These are phyloP conservation scores for Phytophthora fragariaefolia DNA, from an alignment of 352 stramenopile species.

Conservation along the genomic window DNA sequence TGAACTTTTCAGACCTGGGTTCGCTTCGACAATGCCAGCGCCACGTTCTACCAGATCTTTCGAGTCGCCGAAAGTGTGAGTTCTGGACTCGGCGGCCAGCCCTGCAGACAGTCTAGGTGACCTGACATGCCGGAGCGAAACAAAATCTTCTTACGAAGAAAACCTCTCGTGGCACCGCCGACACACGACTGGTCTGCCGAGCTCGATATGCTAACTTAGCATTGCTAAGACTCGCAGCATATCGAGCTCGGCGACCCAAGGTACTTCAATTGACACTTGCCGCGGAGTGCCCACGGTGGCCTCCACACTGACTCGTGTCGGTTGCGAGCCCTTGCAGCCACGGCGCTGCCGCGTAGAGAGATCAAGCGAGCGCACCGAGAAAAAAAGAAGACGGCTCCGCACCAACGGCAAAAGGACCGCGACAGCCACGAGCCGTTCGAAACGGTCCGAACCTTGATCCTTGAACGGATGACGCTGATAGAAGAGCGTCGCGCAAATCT, in stretches of 20 bases:
- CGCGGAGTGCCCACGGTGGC: not conserved
- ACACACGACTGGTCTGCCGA: not conserved
- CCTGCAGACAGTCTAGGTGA: not conserved
- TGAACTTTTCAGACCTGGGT: too few relatives aligned
- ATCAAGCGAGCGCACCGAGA: not conserved
- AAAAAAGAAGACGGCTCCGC: not conserved
- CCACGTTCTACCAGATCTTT: not conserved
- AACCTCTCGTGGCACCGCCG: not conserved
- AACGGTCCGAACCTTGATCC: not conserved
- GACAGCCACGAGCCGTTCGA: not conserved
- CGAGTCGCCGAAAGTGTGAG: not conserved
- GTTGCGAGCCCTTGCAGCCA: not conserved
- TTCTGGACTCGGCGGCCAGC: not conserved
- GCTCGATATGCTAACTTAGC: too few relatives aligned
- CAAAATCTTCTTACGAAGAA: not conserved
- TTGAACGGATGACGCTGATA: not conserved
- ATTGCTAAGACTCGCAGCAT: not conserved
- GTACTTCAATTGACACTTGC: not conserved
- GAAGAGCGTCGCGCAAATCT: conserved; percentile 12
- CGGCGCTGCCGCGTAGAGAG: not conserved
- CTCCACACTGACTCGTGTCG: not conserved
- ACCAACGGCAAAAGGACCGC: not conserved
- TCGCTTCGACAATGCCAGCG: too few relatives aligned
- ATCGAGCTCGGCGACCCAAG: not conserved
- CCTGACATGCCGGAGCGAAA: not conserved